phyloP scores from a whole-genome alignment of 2,329 filamentous ascomycete genomes.

The Aspergillus ustus region DNA sequence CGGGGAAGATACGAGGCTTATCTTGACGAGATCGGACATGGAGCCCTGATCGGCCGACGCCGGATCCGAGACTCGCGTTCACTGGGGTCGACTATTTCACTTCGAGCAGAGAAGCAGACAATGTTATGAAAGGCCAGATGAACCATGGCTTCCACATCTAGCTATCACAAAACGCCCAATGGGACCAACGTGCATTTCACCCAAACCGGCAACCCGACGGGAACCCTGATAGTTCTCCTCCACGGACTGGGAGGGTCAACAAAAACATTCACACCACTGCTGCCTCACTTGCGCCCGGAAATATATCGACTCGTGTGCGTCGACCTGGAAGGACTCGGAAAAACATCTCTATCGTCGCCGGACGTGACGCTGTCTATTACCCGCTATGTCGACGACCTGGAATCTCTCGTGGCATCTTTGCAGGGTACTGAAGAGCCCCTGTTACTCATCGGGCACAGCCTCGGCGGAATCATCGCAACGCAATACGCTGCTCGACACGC shows the following conservation, averaged over 20 bases:
- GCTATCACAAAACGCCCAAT: neutral
- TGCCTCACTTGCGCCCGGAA: conserved; percentile 2
- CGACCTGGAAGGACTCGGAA: conserved; percentile 6
- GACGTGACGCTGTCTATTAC: neutral
- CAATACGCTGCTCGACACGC: conserved; percentile 4
- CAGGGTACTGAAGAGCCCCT: neutral
- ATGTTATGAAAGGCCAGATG: neutral
- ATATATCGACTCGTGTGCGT: neutral
- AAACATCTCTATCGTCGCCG: neutral
- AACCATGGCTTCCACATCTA: neutral
- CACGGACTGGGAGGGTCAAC: conserved; percentile 5
- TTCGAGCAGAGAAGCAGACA: neutral
- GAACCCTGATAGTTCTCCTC: neutral
- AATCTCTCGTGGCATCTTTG: conserved; percentile 10
- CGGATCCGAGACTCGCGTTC: no score
- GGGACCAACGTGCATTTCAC: conserved; percentile 3
- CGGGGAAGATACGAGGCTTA: no score
- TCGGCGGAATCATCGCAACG: conserved; percentile 7
- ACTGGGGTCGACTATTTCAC: no score
- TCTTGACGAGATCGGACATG: no score
- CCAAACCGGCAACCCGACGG: neutral
- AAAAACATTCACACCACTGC: conserved; percentile 1
- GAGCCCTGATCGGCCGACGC: no score
- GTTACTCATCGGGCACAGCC: conserved; percentile 1
- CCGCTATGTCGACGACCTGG: conserved; percentile 7